Evolutionary conservation across 805 yeast genomes (phyloP), one percentile per base, ranked within the genome.

Genomic region (Kluyveromyces dobzhanskii): DNA sequence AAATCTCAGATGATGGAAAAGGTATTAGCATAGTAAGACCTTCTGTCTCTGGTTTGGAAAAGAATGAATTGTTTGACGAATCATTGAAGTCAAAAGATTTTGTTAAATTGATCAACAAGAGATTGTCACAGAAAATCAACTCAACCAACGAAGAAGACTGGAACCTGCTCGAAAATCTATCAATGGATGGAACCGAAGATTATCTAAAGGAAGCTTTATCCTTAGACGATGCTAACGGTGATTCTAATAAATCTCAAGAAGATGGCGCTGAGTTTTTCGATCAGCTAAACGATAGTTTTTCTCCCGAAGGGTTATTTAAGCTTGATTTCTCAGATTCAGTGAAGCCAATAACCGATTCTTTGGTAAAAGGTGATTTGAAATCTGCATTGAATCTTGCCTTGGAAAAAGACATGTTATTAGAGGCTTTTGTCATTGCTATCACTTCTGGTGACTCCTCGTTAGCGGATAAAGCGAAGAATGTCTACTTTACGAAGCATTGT

Each of bases 351-450:
- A 64, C 70, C 7, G 60, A 65, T 42, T 66, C 72, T 17, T 58
- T 90, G 34, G 69, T 90, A 36, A 57, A 61, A 12, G 86, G 87
- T 43, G 71, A 85, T 37, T 61, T 73, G 35, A 73, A 72, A 12
- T 66, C 71, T 18, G 96, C 97, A 1, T 78, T 85, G 10, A 72
- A 78, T 25, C 53, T 69, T 18, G 77, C 90, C 46, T 63, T 92
- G 43, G 68, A 76, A 32, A 71, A 75, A 26, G 81, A 74, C 37
- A 71, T 73, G 43, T 61, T 86, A 17, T 59, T 74, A 17, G 97
- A 92, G 57, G 96, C 97, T 3, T 70, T 88, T 48, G 66, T 88
- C 19, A 70, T 92, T 44, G 85, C 97, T 0, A 62, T 83, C 52
- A 76, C 78, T 50, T 85, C 80, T 3, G 59, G 77, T 13, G 77